Base-by-base conservation (phyloP, 2,329 filamentous ascomycete species). In the Colletotrichum coccodes region DNA sequence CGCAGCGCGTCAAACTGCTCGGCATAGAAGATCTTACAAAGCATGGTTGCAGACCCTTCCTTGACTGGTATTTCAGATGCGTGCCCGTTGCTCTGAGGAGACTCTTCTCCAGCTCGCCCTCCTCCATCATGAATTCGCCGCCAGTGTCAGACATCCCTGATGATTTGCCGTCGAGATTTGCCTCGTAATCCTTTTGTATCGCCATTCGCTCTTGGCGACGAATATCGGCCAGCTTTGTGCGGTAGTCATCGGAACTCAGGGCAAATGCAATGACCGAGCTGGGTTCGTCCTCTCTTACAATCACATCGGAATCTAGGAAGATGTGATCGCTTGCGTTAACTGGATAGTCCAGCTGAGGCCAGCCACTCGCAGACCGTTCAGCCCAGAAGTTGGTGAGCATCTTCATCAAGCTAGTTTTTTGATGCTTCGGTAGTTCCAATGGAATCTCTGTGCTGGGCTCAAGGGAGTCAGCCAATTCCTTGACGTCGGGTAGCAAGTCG, bases 301-400 rank as follows among this genome's bases (percentile, higher is more conserved):
- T 97, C 71, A 99, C 95, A 78, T 99, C 94, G 9, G 94, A 97
- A 80, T 99, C 95, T 61, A 94, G 93, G 81, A 98, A 98, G 54
- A 99, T 95, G 78, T 99, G 96, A 77, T 99, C 96, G 18, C 91
- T 93, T 52, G 92, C 85, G 72, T 89, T 92, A 71, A 98, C 88
- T 3, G 97, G 97, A 75, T 99, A 99, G 62, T 99, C 96, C 23
- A 99, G 87, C 26, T 92, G 89, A 6, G 92, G 88, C 96, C 96
- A 99, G 42, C 95, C 95, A 78, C 94, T 98, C 28, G 97, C 94
- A 54, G 96, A 98, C 60, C 96, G 90, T 80, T 99, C 97, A 3
- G 96, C 97, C 96, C 96, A 99, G 79, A 99, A 99, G 75, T 95
- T 98, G 18, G 94, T 96, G 52, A 99, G 86, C 83, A 98, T 94